Percentiles rank a stretch among this genome's conserved stretches.
These are phyloP conservation scores for Ophiostoma sp. DNA, from an alignment of 2,329 filamentous ascomycete genomes.

Conservation along the genomic window DNA sequence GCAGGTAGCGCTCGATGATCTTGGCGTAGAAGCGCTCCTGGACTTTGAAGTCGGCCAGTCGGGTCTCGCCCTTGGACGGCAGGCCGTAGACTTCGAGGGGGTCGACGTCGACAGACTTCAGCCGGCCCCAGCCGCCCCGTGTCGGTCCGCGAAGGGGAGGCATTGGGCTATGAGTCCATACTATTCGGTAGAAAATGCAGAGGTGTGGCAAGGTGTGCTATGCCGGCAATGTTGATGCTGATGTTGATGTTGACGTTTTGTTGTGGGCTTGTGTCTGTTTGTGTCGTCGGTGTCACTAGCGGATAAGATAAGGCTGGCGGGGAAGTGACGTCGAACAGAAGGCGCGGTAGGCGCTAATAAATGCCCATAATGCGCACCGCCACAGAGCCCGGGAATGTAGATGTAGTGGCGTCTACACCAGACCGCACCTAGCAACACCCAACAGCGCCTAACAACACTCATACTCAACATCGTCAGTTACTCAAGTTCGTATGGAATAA, in stretches of 20 bases:
- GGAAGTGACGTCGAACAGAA: constrained; percentile 11
- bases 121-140: constrained; percentile 56
- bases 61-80: constrained; percentile 84
- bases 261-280: background rate
- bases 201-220: background rate
- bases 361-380: background rate
- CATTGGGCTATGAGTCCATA: constrained; percentile 24
- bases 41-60: constrained; percentile 68
- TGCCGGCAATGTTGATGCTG: background rate
- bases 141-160: constrained; percentile 38
- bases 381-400: background rate
- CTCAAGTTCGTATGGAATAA: no score
- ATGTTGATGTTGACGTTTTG: background rate
- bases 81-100: constrained; percentile 76
- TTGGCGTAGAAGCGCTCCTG: constrained; percentile 84
- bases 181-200: background rate
- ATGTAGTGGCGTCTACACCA: no score
- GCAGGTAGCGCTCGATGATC: constrained; percentile 84
- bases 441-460: no score
- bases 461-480: no score
- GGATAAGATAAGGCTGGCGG: constrained; percentile 10
- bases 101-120: constrained; percentile 70
- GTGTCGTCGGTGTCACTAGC: background rate
- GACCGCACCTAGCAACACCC: no score
- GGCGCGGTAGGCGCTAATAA: background rate